Evolutionary conservation across 106 monocot species (phyloP).

Genomic region (Narthecium ossifragum): DNA sequence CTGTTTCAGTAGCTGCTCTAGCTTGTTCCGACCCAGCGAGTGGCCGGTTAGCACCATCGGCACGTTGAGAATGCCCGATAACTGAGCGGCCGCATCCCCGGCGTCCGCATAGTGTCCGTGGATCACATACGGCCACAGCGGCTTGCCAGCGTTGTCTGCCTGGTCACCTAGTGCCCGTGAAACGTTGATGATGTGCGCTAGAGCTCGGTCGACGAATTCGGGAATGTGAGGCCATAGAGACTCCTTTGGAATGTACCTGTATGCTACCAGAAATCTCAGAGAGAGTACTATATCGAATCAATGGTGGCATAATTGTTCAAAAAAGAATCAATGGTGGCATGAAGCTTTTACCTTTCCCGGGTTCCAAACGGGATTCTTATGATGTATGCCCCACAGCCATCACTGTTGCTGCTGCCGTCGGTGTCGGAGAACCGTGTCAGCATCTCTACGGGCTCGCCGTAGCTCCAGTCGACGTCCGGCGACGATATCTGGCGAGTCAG

Average conservation of each 20-base stretch:
- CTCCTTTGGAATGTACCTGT: slow-evolving; percentile 70
- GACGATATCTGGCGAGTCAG: slow-evolving; percentile 63
- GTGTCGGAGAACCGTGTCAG: slow-evolving; percentile 23
- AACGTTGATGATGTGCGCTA: slow-evolving; percentile 61
- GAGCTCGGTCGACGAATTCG: slow-evolving; percentile 71
- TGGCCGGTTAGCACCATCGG: slow-evolving; percentile 81
- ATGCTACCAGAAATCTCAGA: too few species aligned
- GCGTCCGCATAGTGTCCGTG: slow-evolving; percentile 86
- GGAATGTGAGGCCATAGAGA: slow-evolving; percentile 75
- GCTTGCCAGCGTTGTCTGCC: slow-evolving; percentile 6
- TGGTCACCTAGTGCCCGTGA: slow-evolving; percentile 45
- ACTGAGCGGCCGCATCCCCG: slow-evolving; percentile 44
- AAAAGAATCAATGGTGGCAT: too few species aligned
- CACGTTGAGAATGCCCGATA: slow-evolving; percentile 49
- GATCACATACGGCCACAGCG: slow-evolving; percentile 62
- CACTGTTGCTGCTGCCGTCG: slow-evolving; percentile 7
- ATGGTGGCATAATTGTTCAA: too few species aligned
- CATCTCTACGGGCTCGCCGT: slow-evolving; percentile 84
- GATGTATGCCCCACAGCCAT: slow-evolving; percentile 58
- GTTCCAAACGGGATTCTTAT: slow-evolving; percentile 75
- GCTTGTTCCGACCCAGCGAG: slow-evolving; percentile 78
- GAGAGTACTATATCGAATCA: too few species aligned
- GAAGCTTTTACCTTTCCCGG: slow-evolving; percentile 32
- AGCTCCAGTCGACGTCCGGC: slow-evolving; percentile 64
- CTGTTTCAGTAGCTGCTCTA: slow-evolving; percentile 70